These are phyloP conservation scores for Dipteronia dyeriana DNA, from an alignment of 345 rosid genomes.

Conservation along the genomic window DNA sequence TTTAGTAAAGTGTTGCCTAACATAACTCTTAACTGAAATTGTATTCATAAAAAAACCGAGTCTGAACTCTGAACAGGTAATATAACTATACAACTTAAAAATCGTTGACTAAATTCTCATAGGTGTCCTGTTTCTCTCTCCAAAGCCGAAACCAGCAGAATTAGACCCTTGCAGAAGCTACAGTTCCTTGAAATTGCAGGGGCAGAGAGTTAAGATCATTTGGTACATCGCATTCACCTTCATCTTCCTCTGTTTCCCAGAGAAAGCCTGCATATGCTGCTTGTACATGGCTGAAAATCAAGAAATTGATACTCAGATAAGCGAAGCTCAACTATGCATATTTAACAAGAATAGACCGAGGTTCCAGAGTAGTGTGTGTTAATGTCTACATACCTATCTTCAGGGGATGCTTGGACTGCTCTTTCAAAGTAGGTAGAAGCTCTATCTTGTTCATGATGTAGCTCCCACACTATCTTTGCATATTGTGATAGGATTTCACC, in stretches of 20 bases:
- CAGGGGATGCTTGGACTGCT: conserved; percentile 55
- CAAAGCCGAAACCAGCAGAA: background rate
- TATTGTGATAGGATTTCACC: conserved; percentile 56
- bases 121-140: background rate
- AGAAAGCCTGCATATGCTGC: conserved; percentile 67
- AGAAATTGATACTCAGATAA: background rate
- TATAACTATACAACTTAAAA: background rate
- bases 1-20: background rate
- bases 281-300: conserved; percentile 52
- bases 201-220: background rate
- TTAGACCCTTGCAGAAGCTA: conserved; percentile 22
- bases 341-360: background rate
- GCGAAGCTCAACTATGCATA: background rate
- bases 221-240: conserved; percentile 20
- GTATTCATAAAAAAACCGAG: background rate
- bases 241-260: conserved; percentile 57
- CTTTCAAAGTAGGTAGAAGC: conserved; percentile 48
- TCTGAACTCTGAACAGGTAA: background rate
- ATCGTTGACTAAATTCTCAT: background rate
- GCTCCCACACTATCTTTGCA: conserved; percentile 50
- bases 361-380: background rate
- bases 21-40: background rate
- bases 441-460: conserved; percentile 42
- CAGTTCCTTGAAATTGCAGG: conserved; percentile 16
- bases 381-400: conserved; percentile 38